Evolutionary conservation across 345 rosid species (phyloP), one percentile per base, ranked within the genome.

Genomic region (Conringia planisiliqua): DNA sequence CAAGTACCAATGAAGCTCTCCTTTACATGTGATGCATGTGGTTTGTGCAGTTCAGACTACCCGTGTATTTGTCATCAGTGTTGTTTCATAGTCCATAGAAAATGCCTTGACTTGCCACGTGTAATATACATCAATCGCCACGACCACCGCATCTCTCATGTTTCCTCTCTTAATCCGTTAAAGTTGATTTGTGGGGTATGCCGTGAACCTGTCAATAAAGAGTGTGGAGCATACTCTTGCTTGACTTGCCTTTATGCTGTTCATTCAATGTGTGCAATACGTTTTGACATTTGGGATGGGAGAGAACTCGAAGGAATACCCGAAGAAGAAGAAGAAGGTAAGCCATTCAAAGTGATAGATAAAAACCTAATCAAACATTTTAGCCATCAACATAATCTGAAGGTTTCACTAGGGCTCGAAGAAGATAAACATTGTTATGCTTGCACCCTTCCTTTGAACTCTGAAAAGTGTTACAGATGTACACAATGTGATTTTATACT

Each of bases 21-120:
- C 10, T 67, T 67, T 61, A 52, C 48, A 0, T 67, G 71, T 22
- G 26, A 22, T 67, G 71, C 72, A 22, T 68, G 72, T 17, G 72
- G 72, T 48, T 12, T 22, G 14, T 12, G 10, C 48, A 61, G 10
- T 61, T 2, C 32, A 3, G 0, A 0, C 7, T 52, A 38, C 5
- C 72, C 50, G 12, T 68, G n/a, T 29, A 10, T 54, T 2, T 68
- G 72, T n/a, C 17, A 24, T 38, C 36, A 52, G 3, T 52, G 72
- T 6, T 68, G 27, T 11, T 26, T 38, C 36, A 26, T 39, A 13
- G 5, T 68, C 51, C 62, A 68, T 16, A 68, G 27, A 52, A 0
- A 0, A 3, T 68, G 72, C 62, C 24, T 39, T 10, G 17, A 1
- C n/a, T 26, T 54, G 7, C 72, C 51, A 7, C 17, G 16, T 26